Conservation (phyloP, 139 green algal genomes). For the Chlorella sp. region DNA sequence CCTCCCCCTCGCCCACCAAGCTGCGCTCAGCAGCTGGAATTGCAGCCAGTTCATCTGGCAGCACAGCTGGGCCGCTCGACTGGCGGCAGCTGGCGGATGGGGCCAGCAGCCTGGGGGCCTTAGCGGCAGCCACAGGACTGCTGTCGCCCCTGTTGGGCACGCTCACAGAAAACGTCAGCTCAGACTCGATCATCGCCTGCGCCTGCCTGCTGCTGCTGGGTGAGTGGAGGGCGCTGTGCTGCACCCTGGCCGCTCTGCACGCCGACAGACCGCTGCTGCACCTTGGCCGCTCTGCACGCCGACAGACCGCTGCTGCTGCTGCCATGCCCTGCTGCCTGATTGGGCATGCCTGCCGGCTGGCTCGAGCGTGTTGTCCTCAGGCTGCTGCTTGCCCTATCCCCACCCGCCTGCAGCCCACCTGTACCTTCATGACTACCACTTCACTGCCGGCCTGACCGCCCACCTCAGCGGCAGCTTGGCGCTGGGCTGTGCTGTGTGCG, state of each 20-base stretch:
- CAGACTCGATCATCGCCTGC: conserved; percentile 84
- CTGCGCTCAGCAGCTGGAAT: background rate
- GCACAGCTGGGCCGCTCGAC: background rate
- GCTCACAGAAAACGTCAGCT: conserved; percentile 79
- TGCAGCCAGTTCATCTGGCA: background rate
- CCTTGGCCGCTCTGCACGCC: no score
- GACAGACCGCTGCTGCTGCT: no score
- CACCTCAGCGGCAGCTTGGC: conserved; percentile 77
- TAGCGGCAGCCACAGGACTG: conserved; percentile 57
- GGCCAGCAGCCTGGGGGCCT: background rate
- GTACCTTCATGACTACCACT: conserved; percentile 87
- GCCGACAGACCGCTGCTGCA: no score
- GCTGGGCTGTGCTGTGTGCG: conserved; percentile 73
- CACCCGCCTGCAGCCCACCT: conserved; percentile 65
- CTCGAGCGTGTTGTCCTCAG: no score
- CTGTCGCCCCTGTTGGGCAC: conserved; percentile 82
- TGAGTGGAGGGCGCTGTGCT: no score
- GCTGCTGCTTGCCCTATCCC: no score
- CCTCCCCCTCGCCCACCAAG: background rate
- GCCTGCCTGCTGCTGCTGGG: conserved; percentile 60
- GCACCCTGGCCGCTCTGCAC: no score
- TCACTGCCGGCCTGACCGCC: background rate
- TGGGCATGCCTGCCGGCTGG: no score
- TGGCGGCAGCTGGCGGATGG: background rate
- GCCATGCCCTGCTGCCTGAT: no score